Percentiles rank a stretch among this genome's conserved stretches.
Conservation (phyloP, 2,329 filamentous ascomycete genomes). For the Talaromyces sp. region DNA sequence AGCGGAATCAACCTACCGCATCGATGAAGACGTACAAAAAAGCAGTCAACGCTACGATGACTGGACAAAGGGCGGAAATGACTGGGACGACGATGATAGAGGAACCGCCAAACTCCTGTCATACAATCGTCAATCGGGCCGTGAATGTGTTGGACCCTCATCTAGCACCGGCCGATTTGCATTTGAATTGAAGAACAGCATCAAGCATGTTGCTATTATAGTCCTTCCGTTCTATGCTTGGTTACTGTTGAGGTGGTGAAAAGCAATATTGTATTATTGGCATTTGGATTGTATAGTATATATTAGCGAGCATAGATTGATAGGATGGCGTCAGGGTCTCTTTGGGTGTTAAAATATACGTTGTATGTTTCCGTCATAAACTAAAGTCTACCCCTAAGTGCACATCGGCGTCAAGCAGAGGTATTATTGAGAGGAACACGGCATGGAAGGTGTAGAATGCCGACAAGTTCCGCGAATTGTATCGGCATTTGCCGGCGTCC, state of each 20-base stretch:
- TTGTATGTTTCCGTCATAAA: not conserved
- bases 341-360: not conserved
- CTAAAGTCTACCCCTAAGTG: too few species aligned
- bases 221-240: conserved; percentile 64
- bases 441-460: not conserved
- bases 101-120: conserved; percentile 25
- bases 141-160: conserved; percentile 23
- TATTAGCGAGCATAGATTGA: conserved; percentile 13
- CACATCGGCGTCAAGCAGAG: not conserved
- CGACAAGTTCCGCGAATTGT: not conserved
- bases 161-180: conserved; percentile 59
- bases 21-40: conserved; percentile 13
- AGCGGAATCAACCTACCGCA: not conserved
- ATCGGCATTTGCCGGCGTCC: not conserved
- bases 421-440: not conserved
- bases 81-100: conserved; percentile 26
- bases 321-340: not conserved
- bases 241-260: conserved; percentile 19
- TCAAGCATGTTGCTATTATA: conserved; percentile 57
- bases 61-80: conserved; percentile 1
- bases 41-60: conserved; percentile 16
- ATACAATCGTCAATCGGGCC: conserved; percentile 7
- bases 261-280: not conserved
- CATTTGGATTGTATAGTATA: not conserved
- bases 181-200: conserved; percentile 50